A percentile compares a stretch with the other conserved stretches of the same genome.
Conservation (phyloP, 1,284 basidiomycete genomes). For the Ganoderma lucidum region DNA sequence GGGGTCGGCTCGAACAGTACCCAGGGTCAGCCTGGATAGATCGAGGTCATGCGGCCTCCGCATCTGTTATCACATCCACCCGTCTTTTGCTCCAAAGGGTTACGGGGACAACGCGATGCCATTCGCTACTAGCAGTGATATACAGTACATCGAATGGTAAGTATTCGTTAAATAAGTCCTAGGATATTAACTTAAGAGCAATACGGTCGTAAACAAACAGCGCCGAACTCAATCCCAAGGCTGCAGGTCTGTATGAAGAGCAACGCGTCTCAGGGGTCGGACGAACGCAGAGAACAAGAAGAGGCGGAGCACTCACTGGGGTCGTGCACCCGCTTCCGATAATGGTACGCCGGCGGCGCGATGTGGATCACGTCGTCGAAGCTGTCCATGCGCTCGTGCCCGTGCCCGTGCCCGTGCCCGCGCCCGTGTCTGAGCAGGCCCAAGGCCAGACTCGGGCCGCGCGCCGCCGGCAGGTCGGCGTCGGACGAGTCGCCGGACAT, state of each 20-base stretch:
- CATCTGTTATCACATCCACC: no score
- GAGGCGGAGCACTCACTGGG: slow-evolving; percentile 22
- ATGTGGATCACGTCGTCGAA: slow-evolving; percentile 6
- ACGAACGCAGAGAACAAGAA: not conserved
- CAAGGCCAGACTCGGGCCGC: no score
- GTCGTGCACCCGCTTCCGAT: slow-evolving; percentile 24
- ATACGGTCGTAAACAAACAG: not conserved
- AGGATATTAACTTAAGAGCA: not conserved
- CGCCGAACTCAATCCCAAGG: slow-evolving; percentile 16
- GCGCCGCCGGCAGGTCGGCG: not conserved
- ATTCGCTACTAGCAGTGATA: not conserved
- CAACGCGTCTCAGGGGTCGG: not conserved
- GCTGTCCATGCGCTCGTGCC: slow-evolving; percentile 4
- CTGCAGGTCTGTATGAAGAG: slow-evolving; percentile 1
- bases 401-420: not conserved
- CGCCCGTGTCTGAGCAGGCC: no score
- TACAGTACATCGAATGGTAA: not conserved
- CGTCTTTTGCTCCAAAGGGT: no score
- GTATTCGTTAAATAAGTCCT: not conserved
- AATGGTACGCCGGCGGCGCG: slow-evolving; percentile 25
- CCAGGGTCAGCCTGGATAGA: no score
- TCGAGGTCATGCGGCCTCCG: no score
- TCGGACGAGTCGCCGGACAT: slow-evolving; percentile 7
- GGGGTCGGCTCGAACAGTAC: no score
- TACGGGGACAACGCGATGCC: not conserved